A percentile compares a stretch with the other conserved stretches of the same genome.
These are phyloP conservation scores for Rhynchospora pubera DNA, from an alignment of 176 grass and related monocot species.

Conservation along the genomic window DNA sequence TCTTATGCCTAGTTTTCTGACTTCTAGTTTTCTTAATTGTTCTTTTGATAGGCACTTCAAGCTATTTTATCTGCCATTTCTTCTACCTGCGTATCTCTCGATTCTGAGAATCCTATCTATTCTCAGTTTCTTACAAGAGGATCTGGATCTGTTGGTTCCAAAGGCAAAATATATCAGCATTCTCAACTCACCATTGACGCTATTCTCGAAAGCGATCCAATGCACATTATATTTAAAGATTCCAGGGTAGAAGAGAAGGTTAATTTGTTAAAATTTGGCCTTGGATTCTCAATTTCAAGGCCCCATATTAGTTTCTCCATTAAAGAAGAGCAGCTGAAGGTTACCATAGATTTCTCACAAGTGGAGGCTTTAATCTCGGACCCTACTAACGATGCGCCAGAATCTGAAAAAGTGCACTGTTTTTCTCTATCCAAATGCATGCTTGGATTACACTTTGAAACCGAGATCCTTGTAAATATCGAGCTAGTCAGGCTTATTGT, in stretches of 20 bases:
- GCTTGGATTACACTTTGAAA: constrained; percentile 34
- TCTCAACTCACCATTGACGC: constrained; percentile 34
- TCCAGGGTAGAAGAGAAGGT: constrained; percentile 36
- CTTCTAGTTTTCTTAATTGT: background rate
- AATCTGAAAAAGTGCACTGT: constrained; percentile 36
- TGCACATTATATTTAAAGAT: constrained; percentile 42
- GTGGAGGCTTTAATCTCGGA: constrained; percentile 46
- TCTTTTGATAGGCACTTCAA: constrained; percentile 41
- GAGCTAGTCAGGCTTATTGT: constrained; percentile 58
- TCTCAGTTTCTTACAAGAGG: constrained; percentile 44
- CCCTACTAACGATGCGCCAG: constrained; percentile 4
- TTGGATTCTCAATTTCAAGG: constrained; percentile 53
- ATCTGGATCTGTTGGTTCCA: constrained; percentile 36
- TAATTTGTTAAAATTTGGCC: constrained; percentile 33
- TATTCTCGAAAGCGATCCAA: constrained; percentile 49
- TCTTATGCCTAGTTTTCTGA: background rate
- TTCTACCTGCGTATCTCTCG: constrained; percentile 17
- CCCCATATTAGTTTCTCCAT: constrained; percentile 45
- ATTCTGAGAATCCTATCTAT: constrained; percentile 37
- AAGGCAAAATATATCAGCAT: constrained; percentile 15
- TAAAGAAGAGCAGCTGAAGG: constrained; percentile 31
- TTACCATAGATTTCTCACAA: constrained; percentile 39
- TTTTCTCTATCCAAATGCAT: constrained; percentile 41
- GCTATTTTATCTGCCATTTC: constrained; percentile 19
- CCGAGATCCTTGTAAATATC: constrained; percentile 34